Conservation (phyloP, 805 yeast species). For the Candida bentonensis region DNA sequence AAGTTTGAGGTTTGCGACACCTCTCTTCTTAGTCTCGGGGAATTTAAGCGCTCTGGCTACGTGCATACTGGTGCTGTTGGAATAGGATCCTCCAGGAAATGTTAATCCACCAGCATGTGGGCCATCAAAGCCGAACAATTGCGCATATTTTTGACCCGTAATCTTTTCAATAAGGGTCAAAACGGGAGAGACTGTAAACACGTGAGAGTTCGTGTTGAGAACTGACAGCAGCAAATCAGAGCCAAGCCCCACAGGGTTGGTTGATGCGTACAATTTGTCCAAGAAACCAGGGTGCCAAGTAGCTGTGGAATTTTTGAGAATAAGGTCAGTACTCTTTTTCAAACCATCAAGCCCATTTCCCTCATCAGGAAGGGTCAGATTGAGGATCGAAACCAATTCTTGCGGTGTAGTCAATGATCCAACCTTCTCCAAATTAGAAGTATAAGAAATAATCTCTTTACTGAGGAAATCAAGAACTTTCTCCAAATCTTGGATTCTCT, state of each 20-base stretch:
- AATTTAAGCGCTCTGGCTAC: conserved; percentile 52
- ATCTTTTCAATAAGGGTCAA: conserved; percentile 60
- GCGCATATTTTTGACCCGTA: conserved; percentile 55
- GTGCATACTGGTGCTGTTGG: conserved; percentile 66
- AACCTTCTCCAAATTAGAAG: conserved; percentile 22
- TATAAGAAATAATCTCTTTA: conserved; percentile 39
- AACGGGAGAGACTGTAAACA: conserved; percentile 71
- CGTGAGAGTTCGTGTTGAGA: conserved; percentile 74
- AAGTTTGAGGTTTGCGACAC: conserved; percentile 40
- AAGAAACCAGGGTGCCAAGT: conserved; percentile 83
- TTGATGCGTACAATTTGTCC: conserved; percentile 76
- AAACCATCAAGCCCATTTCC: conserved; percentile 33
- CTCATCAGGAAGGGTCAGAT: conserved; percentile 23
- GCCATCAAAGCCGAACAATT: conserved; percentile 39
- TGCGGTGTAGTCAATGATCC: conserved; percentile 26
- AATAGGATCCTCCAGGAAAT: conserved; percentile 79
- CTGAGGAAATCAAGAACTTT: conserved; percentile 35
- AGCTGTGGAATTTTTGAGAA: conserved; percentile 54
- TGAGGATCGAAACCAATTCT: conserved; percentile 26
- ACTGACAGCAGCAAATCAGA: conserved; percentile 55
- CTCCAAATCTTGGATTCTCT: conserved; percentile 46
- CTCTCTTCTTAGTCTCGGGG: conserved; percentile 56
- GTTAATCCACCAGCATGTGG: conserved; percentile 66
- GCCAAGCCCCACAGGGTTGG: conserved; percentile 70
- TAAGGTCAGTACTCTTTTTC: conserved; percentile 35